Percentiles rank a stretch among this genome's conserved stretches.
phyloP scores from a whole-genome alignment of 441 rosid genomes.

The Erysimum pusillum region DNA sequence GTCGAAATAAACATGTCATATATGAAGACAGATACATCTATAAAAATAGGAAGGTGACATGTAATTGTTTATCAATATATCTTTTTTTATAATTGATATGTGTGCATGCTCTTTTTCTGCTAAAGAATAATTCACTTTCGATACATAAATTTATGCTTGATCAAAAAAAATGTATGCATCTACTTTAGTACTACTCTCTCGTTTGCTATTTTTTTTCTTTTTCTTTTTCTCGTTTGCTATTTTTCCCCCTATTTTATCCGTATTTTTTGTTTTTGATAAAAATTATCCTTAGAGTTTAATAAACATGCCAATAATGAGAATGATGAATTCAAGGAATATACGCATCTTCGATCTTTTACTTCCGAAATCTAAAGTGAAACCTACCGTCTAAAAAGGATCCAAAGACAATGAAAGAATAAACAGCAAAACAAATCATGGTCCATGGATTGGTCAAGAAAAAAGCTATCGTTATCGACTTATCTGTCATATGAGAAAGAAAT shows the following conservation, averaged over 20 bases:
- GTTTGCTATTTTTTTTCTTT: background rate
- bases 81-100: background rate
- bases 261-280: background rate
- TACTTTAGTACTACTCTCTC: background rate
- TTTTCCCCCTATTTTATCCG: background rate
- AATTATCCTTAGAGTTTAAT: background rate
- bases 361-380: conserved; percentile 24
- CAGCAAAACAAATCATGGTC: conserved; percentile 23
- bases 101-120: background rate
- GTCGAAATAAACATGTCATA: conserved; percentile 28
- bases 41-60: background rate
- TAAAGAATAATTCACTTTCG: background rate
- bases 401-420: conserved; percentile 23
- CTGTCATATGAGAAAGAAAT: no score
- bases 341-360: conserved; percentile 33
- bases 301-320: conserved; percentile 3
- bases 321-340: conserved; percentile 34
- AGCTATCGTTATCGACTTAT: conserved; percentile 35
- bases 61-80: background rate
- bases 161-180: no score
- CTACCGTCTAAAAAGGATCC: conserved; percentile 21
- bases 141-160: background rate
- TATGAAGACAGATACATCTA: background rate
- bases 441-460: conserved; percentile 17
- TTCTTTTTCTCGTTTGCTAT: background rate